Base-by-base conservation (phyloP, 2,329 filamentous ascomycete genomes). In the Xylaria sp. region DNA sequence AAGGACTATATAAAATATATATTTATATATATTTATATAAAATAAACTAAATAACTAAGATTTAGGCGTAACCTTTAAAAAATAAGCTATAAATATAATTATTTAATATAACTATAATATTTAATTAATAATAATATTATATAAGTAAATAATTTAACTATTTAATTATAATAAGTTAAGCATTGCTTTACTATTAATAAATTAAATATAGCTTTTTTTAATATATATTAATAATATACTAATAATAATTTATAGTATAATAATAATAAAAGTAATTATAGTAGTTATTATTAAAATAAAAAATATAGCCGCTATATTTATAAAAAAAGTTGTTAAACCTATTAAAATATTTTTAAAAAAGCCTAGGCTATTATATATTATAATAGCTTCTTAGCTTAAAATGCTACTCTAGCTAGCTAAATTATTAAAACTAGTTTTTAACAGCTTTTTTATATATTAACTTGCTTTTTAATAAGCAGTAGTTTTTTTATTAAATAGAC, bases 401-500 rank as follows among this genome's bases (percentile, higher is more conserved):
- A 8, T n/a, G 29, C n/a, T n/a, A n/a, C n/a, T n/a, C n/a, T n/a
- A n/a, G n/a, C n/a, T n/a, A n/a, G n/a, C n/a, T n/a, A n/a, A n/a
- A n/a, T n/a, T n/a, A n/a, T n/a, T n/a, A n/a, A n/a, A n/a, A n/a
- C n/a, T n/a, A n/a, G n/a, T n/a, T n/a, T n/a, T n/a, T n/a, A n/a
- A n/a, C n/a, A n/a, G n/a, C n/a, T n/a, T n/a, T n/a, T n/a, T n/a
- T n/a, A n/a, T n/a, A 32, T 32, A 23, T 9, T 48, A 40, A 42
- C 23, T 29, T 47, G 29, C 16, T 13, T 37, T 9, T 40, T 23
- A 37, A 35, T 37, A 37, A 50, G 23, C 37, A 60, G 1, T 60
- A 60, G 42, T 40, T 18, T 51, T 50, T 25, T 6, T 25, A 60
- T 18, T 51, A 51, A 16, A 23, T 27, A 50, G 37, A 60, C 35